Conservation (phyloP, 352 stramenopile genomes). For the Pythium aphanidermatum region DNA sequence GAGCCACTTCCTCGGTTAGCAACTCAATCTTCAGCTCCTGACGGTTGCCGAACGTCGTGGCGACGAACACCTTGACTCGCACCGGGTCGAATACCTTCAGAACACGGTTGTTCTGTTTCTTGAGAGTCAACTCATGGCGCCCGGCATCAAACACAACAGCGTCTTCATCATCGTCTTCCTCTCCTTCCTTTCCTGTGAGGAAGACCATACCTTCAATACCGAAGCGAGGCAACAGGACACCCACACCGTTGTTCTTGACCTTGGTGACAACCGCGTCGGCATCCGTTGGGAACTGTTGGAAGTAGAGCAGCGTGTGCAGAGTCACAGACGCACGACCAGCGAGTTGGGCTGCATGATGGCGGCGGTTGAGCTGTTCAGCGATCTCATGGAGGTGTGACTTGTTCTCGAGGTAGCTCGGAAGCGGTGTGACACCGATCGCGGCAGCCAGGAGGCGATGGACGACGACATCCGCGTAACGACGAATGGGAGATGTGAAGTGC, state of each 20-base stretch:
- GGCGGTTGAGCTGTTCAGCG: constrained; percentile 96
- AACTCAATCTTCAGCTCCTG: constrained; percentile 85
- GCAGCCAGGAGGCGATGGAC: constrained; percentile 97
- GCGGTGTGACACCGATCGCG: constrained; percentile 92
- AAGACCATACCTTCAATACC: constrained; percentile 97
- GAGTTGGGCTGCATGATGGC: constrained; percentile 95
- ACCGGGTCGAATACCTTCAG: constrained; percentile 81
- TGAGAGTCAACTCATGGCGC: constrained; percentile 52
- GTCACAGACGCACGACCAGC: constrained; percentile 94
- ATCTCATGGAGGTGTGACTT: constrained; percentile 93
- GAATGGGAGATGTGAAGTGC: constrained; percentile 99
- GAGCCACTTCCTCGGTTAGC: constrained; percentile 22
- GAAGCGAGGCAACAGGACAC: constrained; percentile 96
- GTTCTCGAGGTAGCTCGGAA: constrained; percentile 94
- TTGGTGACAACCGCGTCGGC: constrained; percentile 94
- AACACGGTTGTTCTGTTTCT: constrained; percentile 38
- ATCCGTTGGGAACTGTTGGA: constrained; percentile 79
- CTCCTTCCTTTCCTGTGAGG: constrained; percentile 70
- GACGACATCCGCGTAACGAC: constrained; percentile 96
- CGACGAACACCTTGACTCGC: constrained; percentile 75
- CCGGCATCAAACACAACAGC: constrained; percentile 47
- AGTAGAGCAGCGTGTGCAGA: constrained; percentile 98
- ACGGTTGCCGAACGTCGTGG: constrained; percentile 68
- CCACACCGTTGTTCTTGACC: constrained; percentile 93
- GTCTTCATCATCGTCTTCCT: constrained; percentile 50